A percentile compares a stretch with the other conserved stretches of the same genome.
Conservation (phyloP, 1,139 yeast species). For the Suzukiozyma palmioleophila region DNA sequence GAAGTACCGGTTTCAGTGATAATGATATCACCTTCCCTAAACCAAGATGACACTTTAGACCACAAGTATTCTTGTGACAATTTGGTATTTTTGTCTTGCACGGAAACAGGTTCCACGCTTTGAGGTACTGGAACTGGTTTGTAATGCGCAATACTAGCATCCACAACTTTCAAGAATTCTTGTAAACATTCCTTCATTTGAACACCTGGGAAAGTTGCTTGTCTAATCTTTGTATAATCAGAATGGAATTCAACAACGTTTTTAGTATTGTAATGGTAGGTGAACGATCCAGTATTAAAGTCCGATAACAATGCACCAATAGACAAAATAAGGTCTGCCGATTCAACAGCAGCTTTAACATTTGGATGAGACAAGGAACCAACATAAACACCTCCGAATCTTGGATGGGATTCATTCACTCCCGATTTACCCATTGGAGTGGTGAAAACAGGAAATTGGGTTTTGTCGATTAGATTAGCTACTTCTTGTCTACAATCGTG, state of each 20-base stretch:
- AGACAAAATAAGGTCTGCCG: slow-evolving; percentile 71
- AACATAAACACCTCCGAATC: slow-evolving; percentile 85
- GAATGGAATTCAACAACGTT: slow-evolving; percentile 87
- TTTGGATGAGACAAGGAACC: slow-evolving; percentile 79
- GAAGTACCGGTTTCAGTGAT: slow-evolving; percentile 90
- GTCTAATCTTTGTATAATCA: slow-evolving; percentile 73
- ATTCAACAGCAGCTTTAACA: slow-evolving; percentile 72
- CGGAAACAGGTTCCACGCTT: slow-evolving; percentile 26
- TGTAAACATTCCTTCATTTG: slow-evolving; percentile 71
- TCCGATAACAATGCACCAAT: slow-evolving; percentile 83
- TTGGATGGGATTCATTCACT: slow-evolving; percentile 58
- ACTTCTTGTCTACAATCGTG: slow-evolving; percentile 67
- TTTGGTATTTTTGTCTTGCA: slow-evolving; percentile 22
- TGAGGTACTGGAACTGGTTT: slow-evolving; percentile 45
- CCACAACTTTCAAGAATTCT: slow-evolving; percentile 39
- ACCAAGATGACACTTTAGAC: slow-evolving; percentile 71
- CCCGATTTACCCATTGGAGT: slow-evolving; percentile 92
- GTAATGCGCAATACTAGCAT: slow-evolving; percentile 31
- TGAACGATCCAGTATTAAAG: slow-evolving; percentile 88
- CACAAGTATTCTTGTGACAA: slow-evolving; percentile 79
- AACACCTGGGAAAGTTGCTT: slow-evolving; percentile 74
- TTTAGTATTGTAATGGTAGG: slow-evolving; percentile 75
- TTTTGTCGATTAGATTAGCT: slow-evolving; percentile 54
- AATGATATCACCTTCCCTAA: slow-evolving; percentile 75
- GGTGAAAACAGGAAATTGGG: slow-evolving; percentile 80